Percentiles rank a stretch among this genome's conserved stretches.
Evolutionary conservation across 2,329 filamentous ascomycete species (phyloP).

Genomic region (Colletotrichum zoysiae): DNA sequence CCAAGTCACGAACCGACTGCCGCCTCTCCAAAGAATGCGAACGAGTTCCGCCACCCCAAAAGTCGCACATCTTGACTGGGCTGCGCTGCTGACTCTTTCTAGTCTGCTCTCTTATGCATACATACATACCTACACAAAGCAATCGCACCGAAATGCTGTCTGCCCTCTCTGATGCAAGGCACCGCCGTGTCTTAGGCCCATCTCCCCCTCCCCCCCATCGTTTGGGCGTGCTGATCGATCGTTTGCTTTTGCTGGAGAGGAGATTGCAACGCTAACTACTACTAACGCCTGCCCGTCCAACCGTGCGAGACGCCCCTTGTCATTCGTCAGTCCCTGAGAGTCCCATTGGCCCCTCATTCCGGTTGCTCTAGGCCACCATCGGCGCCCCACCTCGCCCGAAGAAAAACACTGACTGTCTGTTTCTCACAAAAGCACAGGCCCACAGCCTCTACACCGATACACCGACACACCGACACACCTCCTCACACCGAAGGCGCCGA

Average conservation of each 20-base stretch:
- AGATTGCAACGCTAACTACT: constrained; percentile 35
- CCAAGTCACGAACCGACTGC: background rate
- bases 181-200: constrained; percentile 25
- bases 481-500: background rate
- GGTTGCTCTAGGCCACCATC: constrained; percentile 7
- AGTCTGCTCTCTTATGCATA: constrained; percentile 2
- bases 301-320: constrained; percentile 24
- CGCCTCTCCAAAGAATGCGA: constrained; percentile 26
- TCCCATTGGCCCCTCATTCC: constrained; percentile 36
- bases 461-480: background rate
- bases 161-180: constrained; percentile 28
- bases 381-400: constrained; percentile 2
- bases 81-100: background rate
- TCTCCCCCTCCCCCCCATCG: background rate
- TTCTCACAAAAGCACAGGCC: constrained; percentile 23
- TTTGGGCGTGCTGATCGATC: constrained; percentile 10
- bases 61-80: constrained; percentile 10
- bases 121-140: background rate
- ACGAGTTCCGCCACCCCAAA: constrained; percentile 17
- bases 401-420: constrained; percentile 15
- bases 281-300: constrained; percentile 3
- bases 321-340: constrained; percentile 33
- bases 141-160: too few relatives aligned
- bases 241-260: constrained; percentile 23
- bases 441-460: background rate